Evolutionary conservation across 1,139 yeast genomes (phyloP).

Genomic region (Saccharomyces uvarum): DNA sequence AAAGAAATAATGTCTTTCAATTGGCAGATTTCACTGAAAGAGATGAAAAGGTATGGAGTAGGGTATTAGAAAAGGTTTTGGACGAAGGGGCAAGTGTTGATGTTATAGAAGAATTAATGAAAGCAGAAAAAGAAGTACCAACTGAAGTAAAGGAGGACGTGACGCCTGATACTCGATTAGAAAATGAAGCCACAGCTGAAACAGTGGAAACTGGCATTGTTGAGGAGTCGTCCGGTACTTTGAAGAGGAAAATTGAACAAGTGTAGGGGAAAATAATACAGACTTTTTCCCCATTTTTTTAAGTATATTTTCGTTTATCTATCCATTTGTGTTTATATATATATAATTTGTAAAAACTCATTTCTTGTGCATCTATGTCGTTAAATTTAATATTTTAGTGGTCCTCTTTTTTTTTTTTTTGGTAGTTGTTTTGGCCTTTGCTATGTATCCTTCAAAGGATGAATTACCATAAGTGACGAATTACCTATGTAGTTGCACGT

Average conservation of each 20-base stretch:
- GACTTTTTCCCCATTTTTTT: background rate
- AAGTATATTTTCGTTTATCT: background rate
- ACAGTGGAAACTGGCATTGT: slow-evolving; percentile 5
- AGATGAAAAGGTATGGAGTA: slow-evolving; percentile 55
- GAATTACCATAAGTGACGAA: slow-evolving; percentile 8
- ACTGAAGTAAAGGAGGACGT: background rate
- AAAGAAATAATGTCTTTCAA: slow-evolving; percentile 56
- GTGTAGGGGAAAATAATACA: background rate
- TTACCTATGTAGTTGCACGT: slow-evolving; percentile 48
- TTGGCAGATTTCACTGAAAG: slow-evolving; percentile 54
- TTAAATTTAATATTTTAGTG: background rate
- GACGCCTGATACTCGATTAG: background rate
- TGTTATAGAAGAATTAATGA: slow-evolving; percentile 27
- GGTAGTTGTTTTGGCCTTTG: background rate
- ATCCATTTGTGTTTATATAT: background rate
- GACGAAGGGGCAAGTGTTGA: slow-evolving; percentile 36
- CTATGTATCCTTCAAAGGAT: background rate
- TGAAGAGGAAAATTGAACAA: background rate
- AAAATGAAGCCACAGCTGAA: slow-evolving; percentile 14
- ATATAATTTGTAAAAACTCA: background rate
- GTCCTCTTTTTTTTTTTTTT: background rate
- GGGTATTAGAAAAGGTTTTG: slow-evolving; percentile 48
- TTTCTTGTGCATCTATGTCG: background rate
- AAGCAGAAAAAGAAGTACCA: slow-evolving; percentile 19
- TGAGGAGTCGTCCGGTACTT: background rate